Evolutionary conservation across 441 rosid genomes (phyloP), one percentile per base, ranked within the genome.

Genomic region (Brassica hybrid): DNA sequence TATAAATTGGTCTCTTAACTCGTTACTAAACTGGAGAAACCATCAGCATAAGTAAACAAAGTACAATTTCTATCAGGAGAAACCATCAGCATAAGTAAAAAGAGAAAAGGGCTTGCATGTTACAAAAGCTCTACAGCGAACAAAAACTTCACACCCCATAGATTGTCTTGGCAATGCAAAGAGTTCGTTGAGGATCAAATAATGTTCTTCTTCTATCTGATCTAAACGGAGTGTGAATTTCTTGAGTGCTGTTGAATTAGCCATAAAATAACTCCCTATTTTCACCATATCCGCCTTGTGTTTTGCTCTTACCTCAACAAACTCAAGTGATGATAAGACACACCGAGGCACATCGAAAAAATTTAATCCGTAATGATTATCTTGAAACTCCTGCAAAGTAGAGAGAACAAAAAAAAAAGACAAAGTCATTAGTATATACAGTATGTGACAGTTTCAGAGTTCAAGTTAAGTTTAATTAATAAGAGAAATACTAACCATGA

Each of bases 301-400:
- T 1, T 62, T 72, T 48, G 76, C 50, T 65, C 67, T 56, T 3
- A 65, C 23, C 23, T 74, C 72, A 25, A 41, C 78, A 66, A 16
- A 25, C 48, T 74, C 78, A 16, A 74, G 58, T 2, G 72, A 74
- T 18, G 78, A 48, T n/a, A 27, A 23, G 43, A 74, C 58, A 57
- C 72, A 66, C 0, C 27, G 66, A 16, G 72, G 78, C 66, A 67
- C 72, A 43, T 38, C 19, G 1, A 3, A 36, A 17, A 66, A 56
- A 3, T 41, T 23, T 10, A 10, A 21, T 66, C 45, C 65, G 27
- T 60, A n/a, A 1, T 2, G 12, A 66, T 16, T 6, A 38, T 7
- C 4, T 36, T 3, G 5, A 56, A 13, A 56, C 45, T 5, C 65
- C 72, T 66, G 45, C 65, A 56, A 36, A 21, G 2, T 34, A 36